These are phyloP conservation scores for Asterochloris sp. DNA, from an alignment of 139 green algal genomes.

Conservation along the genomic window DNA sequence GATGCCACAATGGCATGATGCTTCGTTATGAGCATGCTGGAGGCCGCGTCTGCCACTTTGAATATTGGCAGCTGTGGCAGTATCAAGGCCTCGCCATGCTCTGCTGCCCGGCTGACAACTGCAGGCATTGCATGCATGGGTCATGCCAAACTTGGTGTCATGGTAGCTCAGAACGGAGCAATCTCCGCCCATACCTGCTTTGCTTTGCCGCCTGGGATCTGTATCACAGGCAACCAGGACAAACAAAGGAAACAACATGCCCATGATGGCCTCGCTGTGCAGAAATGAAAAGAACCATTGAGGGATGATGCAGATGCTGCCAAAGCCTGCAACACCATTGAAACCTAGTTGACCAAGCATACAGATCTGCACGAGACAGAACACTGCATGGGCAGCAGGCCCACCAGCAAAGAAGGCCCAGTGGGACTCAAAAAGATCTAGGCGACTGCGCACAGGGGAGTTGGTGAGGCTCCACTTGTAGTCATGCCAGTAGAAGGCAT, in stretches of 20 bases:
- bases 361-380: not conserved
- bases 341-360: not conserved
- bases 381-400: not conserved
- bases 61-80: no score
- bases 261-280: conserved; percentile 48
- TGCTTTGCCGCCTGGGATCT: not conserved
- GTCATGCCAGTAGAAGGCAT: conserved; percentile 85
- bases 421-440: conserved; percentile 65
- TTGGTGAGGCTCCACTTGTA: conserved; percentile 73
- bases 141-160: not conserved
- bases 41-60: no score
- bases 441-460: conserved; percentile 44
- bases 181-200: not conserved
- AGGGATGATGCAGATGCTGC: conserved; percentile 21
- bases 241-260: conserved; percentile 62
- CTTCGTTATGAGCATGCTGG: no score
- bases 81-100: no score
- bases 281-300: conserved; percentile 54
- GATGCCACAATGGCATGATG: not conserved
- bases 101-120: not conserved
- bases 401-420: conserved; percentile 73
- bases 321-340: conserved; percentile 32
- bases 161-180: not conserved
- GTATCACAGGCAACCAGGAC: conserved; percentile 46
- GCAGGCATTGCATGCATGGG: not conserved